Evolutionary conservation across 2,329 filamentous ascomycete genomes (phyloP), one percentile per base, ranked within the genome.

Genomic region (Lasiodiplodia sp.): DNA sequence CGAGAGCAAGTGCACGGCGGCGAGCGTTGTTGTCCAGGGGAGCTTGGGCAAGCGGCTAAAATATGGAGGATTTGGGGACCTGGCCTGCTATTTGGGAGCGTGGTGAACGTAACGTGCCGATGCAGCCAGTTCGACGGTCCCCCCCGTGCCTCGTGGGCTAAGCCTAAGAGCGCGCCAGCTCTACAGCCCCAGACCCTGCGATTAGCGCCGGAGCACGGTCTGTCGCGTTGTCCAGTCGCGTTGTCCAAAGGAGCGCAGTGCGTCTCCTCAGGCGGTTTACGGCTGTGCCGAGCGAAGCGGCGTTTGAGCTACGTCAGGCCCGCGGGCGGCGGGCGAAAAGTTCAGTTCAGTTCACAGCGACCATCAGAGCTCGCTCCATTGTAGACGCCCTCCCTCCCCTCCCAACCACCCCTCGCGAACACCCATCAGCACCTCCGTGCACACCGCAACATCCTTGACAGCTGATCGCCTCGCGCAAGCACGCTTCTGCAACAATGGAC

Each of bases 401-500:
- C 28, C 28, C 28, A 28, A 28, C 28, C 28, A 28, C 28, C 28
- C 28, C 28, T 28, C 28, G 28, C 28, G 28, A 28, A 28, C 28
- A 49, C 31, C 37, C 23, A 44, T 58, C 65, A 40, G 47, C 55
- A 51, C 31, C 55, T 16, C 21, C 38, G 40, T 18, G 60, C 65
- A 52, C 65, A 66, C 52, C 44, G 52, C 64, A 37, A 49, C 53
- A 28, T 58, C 53, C 44, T 40, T 37, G 56, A 57, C 65, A 58
- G 23, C 53, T 67, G 21, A 38, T 25, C 65, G 28, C 14, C 38
- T 67, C 60, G 60, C 60, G 60, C 60, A 52, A 38, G 28, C 44
- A 62, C 51, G n/a, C 64, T 37, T 25, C 44, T 47, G 18, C 16
- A 21, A 69, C 52, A 66, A 74, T 75, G 73, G 73, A 75, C 53